phyloP scores from a whole-genome alignment of 2,329 filamentous ascomycete species.

The Nemania bipapillata region DNA sequence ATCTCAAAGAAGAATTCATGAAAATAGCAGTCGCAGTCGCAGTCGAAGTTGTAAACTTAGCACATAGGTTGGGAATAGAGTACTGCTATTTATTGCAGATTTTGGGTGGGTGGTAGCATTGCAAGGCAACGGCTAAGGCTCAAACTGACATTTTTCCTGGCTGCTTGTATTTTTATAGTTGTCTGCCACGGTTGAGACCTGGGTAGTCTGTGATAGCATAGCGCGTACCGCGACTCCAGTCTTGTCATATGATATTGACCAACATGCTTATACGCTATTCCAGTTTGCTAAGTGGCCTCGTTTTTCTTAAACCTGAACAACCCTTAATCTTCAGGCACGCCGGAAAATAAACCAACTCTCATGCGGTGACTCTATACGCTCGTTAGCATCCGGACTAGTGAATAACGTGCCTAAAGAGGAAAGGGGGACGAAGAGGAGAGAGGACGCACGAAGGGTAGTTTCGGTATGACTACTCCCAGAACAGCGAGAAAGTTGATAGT shows the following conservation, averaged over 20 bases:
- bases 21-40: background rate
- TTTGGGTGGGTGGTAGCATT: slow-evolving; percentile 7
- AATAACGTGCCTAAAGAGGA: background rate
- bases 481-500: slow-evolving; percentile 96
- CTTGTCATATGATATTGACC: slow-evolving; percentile 29
- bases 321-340: slow-evolving; percentile 68
- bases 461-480: slow-evolving; percentile 92
- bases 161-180: slow-evolving; percentile 39
- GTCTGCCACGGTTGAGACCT: slow-evolving; percentile 28
- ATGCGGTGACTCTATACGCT: slow-evolving; percentile 75
- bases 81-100: slow-evolving; percentile 14
- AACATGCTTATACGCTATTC: slow-evolving; percentile 36
- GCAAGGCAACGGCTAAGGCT: background rate
- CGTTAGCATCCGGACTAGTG: slow-evolving; percentile 43
- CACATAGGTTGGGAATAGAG: background rate
- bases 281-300: slow-evolving; percentile 33
- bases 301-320: slow-evolving; percentile 10
- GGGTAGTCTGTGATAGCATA: slow-evolving; percentile 9
- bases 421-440: slow-evolving; percentile 4
- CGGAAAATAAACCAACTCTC: slow-evolving; percentile 79
- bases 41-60: background rate
- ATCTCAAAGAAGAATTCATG: background rate
- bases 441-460: slow-evolving; percentile 86
- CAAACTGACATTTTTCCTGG: slow-evolving; percentile 37
- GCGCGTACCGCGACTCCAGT: slow-evolving; percentile 17